Base-by-base conservation (phyloP, 176 grass and related monocot genomes). In the Bolboschoenus planiculmis region DNA sequence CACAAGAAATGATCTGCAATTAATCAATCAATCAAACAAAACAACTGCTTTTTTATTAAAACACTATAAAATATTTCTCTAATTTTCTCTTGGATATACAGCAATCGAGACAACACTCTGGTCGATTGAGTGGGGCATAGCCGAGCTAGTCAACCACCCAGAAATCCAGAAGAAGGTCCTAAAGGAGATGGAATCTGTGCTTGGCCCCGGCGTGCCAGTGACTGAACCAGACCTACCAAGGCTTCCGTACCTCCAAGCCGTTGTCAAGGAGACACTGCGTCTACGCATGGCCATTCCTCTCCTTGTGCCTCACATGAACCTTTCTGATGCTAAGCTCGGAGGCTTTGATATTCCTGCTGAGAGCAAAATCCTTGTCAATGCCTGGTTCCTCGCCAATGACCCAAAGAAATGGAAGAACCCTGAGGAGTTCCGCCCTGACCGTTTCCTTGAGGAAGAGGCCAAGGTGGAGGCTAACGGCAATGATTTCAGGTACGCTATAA, bases 221-320 rank as follows among this genome's bases (percentile, higher is more conserved):
- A 98, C 96, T 3, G 96, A 98, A 73, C 96, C 96, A 5, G 92
- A 98, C 90, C 86, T 93, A 2, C 87, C 84, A 44, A 90, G 88
- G 47, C 92, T 98, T 31, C 96, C 96, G 0, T 98, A 95, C 86
- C 90, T 98, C 62, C 92, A 98, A 85, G 82, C 92, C 23, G 75
- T 95, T n/a, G 85, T 98, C 57, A 98, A 93, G 89, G 96, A 98
- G 92, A 98, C 96, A 0, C 89, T 98, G 30, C 96, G 96, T 47
- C 82, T 98, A 18, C 96, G 96, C 87, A 98, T 98, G 96, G 96
- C 96, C 46, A 98, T 98, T 88, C 96, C 96, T 54, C 89, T 98
- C 16, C 90, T 98, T 20, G 96, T 98, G n/a, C 96, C 96, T 13
- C 96, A 98, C 92, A 98, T 98, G 96, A 98, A 98, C 92, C 96